These are phyloP conservation scores for Lachnellula cervina DNA, from an alignment of 2,329 filamentous ascomycete genomes.

Conservation along the genomic window DNA sequence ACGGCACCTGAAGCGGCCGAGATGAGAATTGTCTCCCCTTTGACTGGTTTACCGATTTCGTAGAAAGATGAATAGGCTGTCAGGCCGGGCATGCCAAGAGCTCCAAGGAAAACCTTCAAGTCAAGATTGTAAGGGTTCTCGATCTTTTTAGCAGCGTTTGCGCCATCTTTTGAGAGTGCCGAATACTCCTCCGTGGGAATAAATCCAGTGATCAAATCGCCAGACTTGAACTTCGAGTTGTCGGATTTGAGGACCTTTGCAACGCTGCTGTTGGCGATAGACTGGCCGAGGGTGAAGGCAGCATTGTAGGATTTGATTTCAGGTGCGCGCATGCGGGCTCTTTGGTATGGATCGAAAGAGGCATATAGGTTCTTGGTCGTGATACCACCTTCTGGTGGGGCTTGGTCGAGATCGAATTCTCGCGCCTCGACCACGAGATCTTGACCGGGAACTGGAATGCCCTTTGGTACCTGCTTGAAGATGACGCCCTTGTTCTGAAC, in stretches of 20 bases:
- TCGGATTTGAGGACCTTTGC: slow-evolving; percentile 68
- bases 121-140: slow-evolving; percentile 67
- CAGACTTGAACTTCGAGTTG: slow-evolving; percentile 55
- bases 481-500: slow-evolving; percentile 68
- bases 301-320: slow-evolving; percentile 62
- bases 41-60: slow-evolving; percentile 69
- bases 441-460: slow-evolving; percentile 64
- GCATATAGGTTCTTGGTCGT: slow-evolving; percentile 66
- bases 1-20: slow-evolving; percentile 71
- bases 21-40: slow-evolving; percentile 74
- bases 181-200: slow-evolving; percentile 67
- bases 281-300: slow-evolving; percentile 55
- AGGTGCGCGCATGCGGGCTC: slow-evolving; percentile 68
- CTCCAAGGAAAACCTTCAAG: slow-evolving; percentile 63
- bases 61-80: slow-evolving; percentile 73
- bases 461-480: slow-evolving; percentile 65
- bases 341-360: slow-evolving; percentile 80
- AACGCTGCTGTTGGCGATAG: slow-evolving; percentile 61
- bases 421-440: slow-evolving; percentile 63
- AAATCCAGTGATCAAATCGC: slow-evolving; percentile 58
- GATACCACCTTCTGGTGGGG: slow-evolving; percentile 61
- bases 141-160: slow-evolving; percentile 46
- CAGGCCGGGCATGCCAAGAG: slow-evolving; percentile 73
- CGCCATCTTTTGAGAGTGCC: slow-evolving; percentile 40
- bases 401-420: slow-evolving; percentile 59